phyloP scores from a whole-genome alignment of 2,329 filamentous ascomycete species.

The Aspergillus neotritici region DNA sequence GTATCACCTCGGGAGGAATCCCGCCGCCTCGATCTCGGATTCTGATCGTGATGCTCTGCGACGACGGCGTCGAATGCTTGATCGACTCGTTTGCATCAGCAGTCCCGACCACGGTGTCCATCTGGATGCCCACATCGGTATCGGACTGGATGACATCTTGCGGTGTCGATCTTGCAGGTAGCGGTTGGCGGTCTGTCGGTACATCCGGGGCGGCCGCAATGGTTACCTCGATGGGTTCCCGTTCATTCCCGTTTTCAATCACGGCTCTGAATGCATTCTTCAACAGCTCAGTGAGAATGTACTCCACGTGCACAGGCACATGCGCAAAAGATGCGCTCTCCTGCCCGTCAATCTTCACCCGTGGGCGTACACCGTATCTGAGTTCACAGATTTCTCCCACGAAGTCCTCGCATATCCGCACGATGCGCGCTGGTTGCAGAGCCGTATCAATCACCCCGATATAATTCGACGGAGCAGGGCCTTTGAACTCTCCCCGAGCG shows the following conservation, averaged over 20 bases:
- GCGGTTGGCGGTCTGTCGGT: constrained; percentile 29
- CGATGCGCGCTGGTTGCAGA: constrained; percentile 71
- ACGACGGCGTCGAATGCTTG: constrained; percentile 39
- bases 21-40: constrained; percentile 95
- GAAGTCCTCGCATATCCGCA: constrained; percentile 79
- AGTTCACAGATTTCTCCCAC: constrained; percentile 96
- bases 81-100: constrained; percentile 30
- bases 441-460: constrained; percentile 95
- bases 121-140: constrained; percentile 27
- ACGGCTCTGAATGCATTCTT: constrained; percentile 96
- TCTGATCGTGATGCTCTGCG: constrained; percentile 84
- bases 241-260: constrained; percentile 72
- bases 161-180: constrained; percentile 6
- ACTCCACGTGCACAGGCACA: constrained; percentile 92
- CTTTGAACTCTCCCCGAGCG: constrained; percentile 15
- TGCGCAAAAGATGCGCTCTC: constrained; percentile 85
- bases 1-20: constrained; percentile 75
- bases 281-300: constrained; percentile 91
- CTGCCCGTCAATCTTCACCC: constrained; percentile 75
- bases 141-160: constrained; percentile 15
- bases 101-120: constrained; percentile 23
- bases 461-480: constrained; percentile 52
- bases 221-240: constrained; percentile 82
- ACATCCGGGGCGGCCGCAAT: constrained; percentile 67
- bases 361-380: constrained; percentile 84